Base-by-base conservation (phyloP, 352 stramenopile genomes). In the Phytophthora crassamura region DNA sequence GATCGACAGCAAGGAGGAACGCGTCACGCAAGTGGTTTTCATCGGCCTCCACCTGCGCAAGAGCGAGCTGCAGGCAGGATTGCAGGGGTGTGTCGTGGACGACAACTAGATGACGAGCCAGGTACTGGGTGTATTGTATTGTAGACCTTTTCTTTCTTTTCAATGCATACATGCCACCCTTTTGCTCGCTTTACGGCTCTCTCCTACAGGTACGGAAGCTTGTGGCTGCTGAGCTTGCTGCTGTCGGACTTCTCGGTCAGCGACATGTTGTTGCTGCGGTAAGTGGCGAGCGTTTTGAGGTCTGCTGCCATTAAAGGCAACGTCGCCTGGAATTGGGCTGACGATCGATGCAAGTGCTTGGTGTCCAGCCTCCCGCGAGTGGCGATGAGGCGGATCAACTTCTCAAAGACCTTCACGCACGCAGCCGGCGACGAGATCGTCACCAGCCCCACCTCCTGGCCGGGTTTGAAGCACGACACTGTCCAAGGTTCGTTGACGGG, bases 21-120 rank as follows among this genome's bases (percentile, higher is more conserved):
- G 30, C 6, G 52, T 63, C 20, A 89, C 84, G 33, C 76, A 84
- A 15, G 68, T 93, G 28, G 84, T 93, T 43, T 91, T 93, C 60
- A 93, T 93, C 49, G 84, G 84, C 3, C 65, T 91, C 25, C 64
- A 89, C 55, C 56, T 91, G 22, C 52, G 74, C 11, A 80, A 74
- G 14, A 51, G 71, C 18, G 35, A 65, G 35, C 69, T 91, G 0
- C 63, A 80, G 25, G 52, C 40, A 28, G 77, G 79, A 1, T 46
- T 91, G 0, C 58, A 59, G 8, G 25, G 56, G 22, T 91, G 82
- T 54, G 38, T 88, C n/a, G 46, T 62, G 11, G 45, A 22, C n/a
- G 53, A 46, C 38, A 49, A 56, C 6, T 73, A 70, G 33, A 46
- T 6, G 14, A 12, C 16, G 20, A 8, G 15, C 9, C 30, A 4